Evolutionary conservation across 805 yeast species (phyloP), one percentile per base, ranked within the genome.

Genomic region (Teunomyces panamensis): DNA sequence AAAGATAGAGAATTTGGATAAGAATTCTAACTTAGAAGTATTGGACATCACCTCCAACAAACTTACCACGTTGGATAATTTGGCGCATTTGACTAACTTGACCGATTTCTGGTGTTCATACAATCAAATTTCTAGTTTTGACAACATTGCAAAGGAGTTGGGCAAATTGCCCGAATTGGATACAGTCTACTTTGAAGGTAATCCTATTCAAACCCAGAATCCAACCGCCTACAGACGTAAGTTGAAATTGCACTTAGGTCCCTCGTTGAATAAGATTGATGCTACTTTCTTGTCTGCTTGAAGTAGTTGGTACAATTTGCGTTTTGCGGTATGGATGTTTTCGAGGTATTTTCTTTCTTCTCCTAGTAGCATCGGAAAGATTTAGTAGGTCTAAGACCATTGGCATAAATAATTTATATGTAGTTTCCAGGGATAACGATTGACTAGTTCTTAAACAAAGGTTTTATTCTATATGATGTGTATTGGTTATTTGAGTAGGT

Each of bases 81-180:
- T 94, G 45, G 67, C 73, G 1, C 94, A 87, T 56, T 75, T 94
- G 49, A 64, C 55, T 0, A 59, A 84, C n/a, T 73, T 94, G 49
- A 90, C 96, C 7, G 99, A 94, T 65, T 72, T 94, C 46, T 94
- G 99, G 99, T 89, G 95, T 24, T 87, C 96, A 0, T 80, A 81
- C 58, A 94, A 92, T 65, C 65, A 79, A 56, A 64, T 94, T 17
- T 77, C 80, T 30, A 73, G 80, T 35, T 91, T 87, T 65, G 81
- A 83, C 30, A 84, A 89, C 44, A 69, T 94, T 41, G 83, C 81
- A 44, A 64, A 76, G 16, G 84, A 89, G 60, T 74, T 94, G 50
- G 81, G 83, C 10, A 69, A 71, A 34, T 69, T 89, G 44, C 78
- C 81, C 1, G 71, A 78, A 5, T 71, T 94, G 45, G 96, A 89